Evolutionary conservation across 2,329 filamentous ascomycete species (phyloP).

Genomic region (Fusarium sp.): DNA sequence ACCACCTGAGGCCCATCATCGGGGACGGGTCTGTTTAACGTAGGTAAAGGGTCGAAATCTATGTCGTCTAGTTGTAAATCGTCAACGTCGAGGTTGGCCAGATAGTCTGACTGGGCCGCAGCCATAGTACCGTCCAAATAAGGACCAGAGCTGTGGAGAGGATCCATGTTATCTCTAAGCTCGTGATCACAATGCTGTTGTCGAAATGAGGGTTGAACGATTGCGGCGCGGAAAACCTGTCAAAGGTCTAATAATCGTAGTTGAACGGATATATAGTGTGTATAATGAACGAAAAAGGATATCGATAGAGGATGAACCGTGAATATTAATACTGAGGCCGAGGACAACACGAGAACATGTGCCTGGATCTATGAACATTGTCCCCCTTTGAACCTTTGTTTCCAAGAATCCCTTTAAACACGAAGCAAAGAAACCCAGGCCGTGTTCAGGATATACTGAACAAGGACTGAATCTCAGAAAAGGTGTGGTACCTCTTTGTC

Average conservation of each 20-base stretch:
- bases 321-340: conserved; percentile 22
- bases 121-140: background rate
- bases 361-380: conserved; percentile 13
- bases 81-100: background rate
- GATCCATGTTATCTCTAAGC: background rate
- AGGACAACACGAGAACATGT: background rate
- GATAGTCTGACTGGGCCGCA: background rate
- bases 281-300: background rate
- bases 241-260: background rate
- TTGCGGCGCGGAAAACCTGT: background rate
- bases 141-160: background rate
- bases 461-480: conserved; percentile 15
- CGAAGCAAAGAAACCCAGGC: background rate
- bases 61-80: background rate
- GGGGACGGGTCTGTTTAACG: background rate
- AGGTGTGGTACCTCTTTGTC: conserved; percentile 33
- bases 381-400: conserved; percentile 27
- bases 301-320: background rate
- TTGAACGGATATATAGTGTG: background rate
- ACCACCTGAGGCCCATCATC: background rate
- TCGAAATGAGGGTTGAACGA: background rate
- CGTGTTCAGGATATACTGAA: conserved; percentile 4
- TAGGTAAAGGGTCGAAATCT: background rate
- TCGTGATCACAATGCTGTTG: background rate
- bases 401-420: conserved; percentile 5